Evolutionary conservation across 2,329 filamentous ascomycete species (phyloP), one percentile per base, ranked within the genome.

Genomic region (Ophiosphaerella herpotricha): DNA sequence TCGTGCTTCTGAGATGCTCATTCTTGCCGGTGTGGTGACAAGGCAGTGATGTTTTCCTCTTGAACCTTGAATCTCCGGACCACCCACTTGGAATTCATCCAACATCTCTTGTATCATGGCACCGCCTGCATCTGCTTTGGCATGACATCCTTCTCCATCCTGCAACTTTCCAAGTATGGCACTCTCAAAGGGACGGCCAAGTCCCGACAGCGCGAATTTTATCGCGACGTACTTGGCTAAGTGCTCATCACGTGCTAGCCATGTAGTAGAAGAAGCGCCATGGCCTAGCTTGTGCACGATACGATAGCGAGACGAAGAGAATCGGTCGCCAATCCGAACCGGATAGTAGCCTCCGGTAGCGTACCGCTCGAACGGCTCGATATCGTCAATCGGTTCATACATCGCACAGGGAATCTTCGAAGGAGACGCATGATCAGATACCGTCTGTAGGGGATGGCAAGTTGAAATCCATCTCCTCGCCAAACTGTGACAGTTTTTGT

Each of bases 61-160:
- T 43, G 12, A n/a, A 12, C 53, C 53, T 23, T 58, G n/a, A 60
- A 72, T 68, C 16, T 65, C 41, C 7, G 67, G 64, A 1, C 69
- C 70, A 16, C 60, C 40, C 31, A 75, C 49, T 24, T 70, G 31
- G 39, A 77, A 77, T 1, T 64, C 47, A 42, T 73, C 69, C 11
- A 73, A 61, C 8, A 52, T 24, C 21, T 51, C 42, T 46, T 48
- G 48, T 34, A 55, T 41, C 18, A 52, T 32, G 14, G 41, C 23
- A 31, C 26, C 35, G 11, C 38, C 38, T 8, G 14, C 31, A 46
- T 39, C 3, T 13, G 33, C 18, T 39, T 36, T 18, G 7, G 4
- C 11, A 33, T 23, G 7, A 23, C n/a, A 34, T 23, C 39, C 14
- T 39, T 42, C 40, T 12, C 14, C 37, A 33, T 49, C 37, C 33